These are phyloP conservation scores for Cucurbita maxima DNA, from an alignment of 306 rosid species.

Conservation along the genomic window DNA sequence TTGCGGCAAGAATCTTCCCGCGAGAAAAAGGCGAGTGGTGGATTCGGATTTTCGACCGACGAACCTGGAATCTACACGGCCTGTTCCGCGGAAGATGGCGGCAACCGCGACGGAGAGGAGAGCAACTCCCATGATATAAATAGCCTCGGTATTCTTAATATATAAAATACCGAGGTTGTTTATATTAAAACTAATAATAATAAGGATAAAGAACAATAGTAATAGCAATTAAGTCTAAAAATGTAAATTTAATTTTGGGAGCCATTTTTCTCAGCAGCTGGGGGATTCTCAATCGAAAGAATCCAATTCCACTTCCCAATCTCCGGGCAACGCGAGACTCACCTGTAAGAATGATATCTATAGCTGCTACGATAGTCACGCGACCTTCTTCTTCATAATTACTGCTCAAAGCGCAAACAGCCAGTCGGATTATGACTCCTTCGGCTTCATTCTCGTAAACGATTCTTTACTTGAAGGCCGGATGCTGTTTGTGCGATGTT, in stretches of 20 bases:
- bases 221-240: background rate
- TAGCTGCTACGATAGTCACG: constrained; percentile 15
- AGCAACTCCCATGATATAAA: too few species aligned
- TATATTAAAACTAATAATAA: too few species aligned
- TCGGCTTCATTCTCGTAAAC: constrained; percentile 38
- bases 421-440: constrained; percentile 22
- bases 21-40: too few species aligned
- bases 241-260: background rate
- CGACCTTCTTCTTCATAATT: constrained; percentile 25
- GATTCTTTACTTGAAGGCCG: constrained; percentile 80
- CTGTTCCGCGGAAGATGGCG: too few species aligned
- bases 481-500: constrained; percentile 94
- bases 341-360: constrained; percentile 17
- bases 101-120: too few species aligned
- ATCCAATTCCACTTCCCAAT: background rate
- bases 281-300: background rate
- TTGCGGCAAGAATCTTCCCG: too few species aligned
- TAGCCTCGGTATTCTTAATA: too few species aligned
- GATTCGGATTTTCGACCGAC: too few species aligned
- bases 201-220: too few species aligned
- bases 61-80: too few species aligned
- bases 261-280: background rate
- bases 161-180: too few species aligned
- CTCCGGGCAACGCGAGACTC: background rate
- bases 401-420: constrained; percentile 14